These are phyloP conservation scores for Fusarium sublunatum DNA, from an alignment of 2,329 filamentous ascomycete species.

Conservation along the genomic window DNA sequence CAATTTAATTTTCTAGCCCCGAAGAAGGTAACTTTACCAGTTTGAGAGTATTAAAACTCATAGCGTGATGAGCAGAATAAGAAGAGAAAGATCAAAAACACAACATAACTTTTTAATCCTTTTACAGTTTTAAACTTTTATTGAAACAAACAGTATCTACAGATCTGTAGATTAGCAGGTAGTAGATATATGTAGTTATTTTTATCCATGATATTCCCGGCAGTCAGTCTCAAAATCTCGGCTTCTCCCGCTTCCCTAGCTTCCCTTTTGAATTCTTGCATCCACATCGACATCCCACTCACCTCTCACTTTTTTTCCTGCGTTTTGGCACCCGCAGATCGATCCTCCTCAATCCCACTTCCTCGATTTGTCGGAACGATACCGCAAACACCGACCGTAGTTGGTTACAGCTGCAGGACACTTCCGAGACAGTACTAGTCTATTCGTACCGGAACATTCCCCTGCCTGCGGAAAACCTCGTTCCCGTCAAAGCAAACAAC, in stretches of 20 bases:
- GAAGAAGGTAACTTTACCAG: constrained; percentile 2
- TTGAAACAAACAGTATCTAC: not conserved
- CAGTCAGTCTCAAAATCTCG: constrained; percentile 19
- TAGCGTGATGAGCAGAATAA: not conserved
- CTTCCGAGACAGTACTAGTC: constrained; percentile 23
- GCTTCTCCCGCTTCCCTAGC: constrained; percentile 33
- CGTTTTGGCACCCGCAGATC: constrained; percentile 20
- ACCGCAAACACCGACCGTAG: constrained; percentile 2
- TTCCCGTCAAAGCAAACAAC: constrained; percentile 18
- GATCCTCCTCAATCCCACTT: constrained; percentile 24
- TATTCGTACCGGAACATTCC: constrained; percentile 26
- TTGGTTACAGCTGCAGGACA: not conserved
- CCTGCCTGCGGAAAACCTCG: constrained; percentile 26
- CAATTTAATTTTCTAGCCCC: constrained; percentile 1
- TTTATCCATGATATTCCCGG: constrained; percentile 17
- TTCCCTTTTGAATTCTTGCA: constrained; percentile 11
- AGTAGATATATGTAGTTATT: not conserved
- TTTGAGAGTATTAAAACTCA: not conserved
- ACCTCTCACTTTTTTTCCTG: constrained; percentile 31
- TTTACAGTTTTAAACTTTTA: no score
- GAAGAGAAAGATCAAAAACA: not conserved
- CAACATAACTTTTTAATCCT: not conserved
- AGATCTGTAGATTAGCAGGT: not conserved
- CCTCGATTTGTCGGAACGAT: constrained; percentile 12
- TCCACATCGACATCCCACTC: constrained; percentile 10